Base-by-base conservation (phyloP, 2,329 filamentous ascomycete genomes). In the Polychaeton citri region DNA sequence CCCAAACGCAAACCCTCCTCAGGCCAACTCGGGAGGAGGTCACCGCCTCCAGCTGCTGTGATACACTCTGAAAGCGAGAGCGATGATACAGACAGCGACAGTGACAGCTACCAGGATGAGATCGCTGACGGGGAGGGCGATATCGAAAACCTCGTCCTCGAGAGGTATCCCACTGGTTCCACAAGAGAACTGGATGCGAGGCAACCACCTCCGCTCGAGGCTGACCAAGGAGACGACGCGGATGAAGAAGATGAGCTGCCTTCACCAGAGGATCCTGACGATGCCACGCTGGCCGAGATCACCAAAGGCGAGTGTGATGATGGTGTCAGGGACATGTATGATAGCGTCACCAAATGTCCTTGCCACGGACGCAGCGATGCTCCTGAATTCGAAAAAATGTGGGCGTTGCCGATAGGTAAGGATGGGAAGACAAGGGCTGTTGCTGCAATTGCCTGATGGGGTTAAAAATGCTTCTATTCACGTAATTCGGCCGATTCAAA, bases 331-430 rank as follows among this genome's bases (percentile, higher is more conserved):
- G 41, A 37, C 2, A 40, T 48, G 39, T 57, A 54, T 39, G 44
- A 54, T 33, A 43, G 41, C 9, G 45, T 54, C 5, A 38, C 47
- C 7, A 47, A 44, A 21, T 57, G 54, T 37, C 34, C 39, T 4
- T 57, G 54, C 41, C 52, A 55, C 34, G 46, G 44, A 17, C 38
- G 47, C n/a, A 40, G 41, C 6, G 40, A 49, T 20, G 46, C 49
- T 13, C 51, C 50, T 16, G 35, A 21, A 8, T 43, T 55, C 21
- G 44, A 48, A 16, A 44, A 47, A 24, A 44, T 56, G 34, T 57
- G 54, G 54, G 47, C 51, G 34, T 33, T 56, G 16, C 48, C 52
- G 15, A 35, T 36, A 9, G 38, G 44, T 28, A 35, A 43, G 30
- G 24, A 28, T 28, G 16, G 35, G 3, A 38, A 39, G 13, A 50